These are phyloP conservation scores for Pythium dissimile DNA, from an alignment of 352 stramenopile species.

Conservation along the genomic window DNA sequence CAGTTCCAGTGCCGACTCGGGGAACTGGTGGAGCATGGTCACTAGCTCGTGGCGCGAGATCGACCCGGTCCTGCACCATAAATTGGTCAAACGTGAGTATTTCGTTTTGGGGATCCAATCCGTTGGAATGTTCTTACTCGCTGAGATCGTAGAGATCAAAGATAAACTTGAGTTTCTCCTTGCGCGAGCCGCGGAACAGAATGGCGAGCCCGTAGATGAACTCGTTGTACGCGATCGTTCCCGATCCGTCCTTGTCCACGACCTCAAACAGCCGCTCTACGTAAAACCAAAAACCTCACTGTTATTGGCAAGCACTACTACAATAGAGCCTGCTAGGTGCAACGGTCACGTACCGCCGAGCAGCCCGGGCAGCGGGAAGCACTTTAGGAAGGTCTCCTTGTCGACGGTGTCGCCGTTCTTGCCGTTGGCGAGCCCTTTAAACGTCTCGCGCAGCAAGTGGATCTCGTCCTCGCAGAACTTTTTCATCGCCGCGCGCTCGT, in stretches of 20 bases:
- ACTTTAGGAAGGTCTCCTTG: conserved; percentile 94
- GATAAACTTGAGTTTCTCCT: conserved; percentile 92
- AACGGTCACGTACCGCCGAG: conserved; percentile 78
- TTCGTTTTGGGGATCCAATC: too few species aligned
- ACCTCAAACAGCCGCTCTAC: conserved; percentile 89
- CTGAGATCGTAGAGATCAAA: conserved; percentile 93
- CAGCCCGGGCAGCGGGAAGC: conserved; percentile 88
- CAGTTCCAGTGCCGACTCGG: conserved; percentile 61
- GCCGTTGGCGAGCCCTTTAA: conserved; percentile 63
- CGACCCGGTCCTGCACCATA: conserved; percentile 64
- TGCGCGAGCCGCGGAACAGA: conserved; percentile 75
- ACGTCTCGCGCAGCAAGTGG: conserved; percentile 71
- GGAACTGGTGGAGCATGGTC: conserved; percentile 86
- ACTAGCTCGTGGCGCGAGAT: conserved; percentile 84
- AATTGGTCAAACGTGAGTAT: too few species aligned
- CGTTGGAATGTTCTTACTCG: conserved; percentile 51
- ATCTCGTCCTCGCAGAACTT: conserved; percentile 80
- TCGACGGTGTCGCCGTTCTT: conserved; percentile 76
- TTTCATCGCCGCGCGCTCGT: conserved; percentile 70
- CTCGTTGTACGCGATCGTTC: conserved; percentile 89
- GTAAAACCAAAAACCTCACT: too few species aligned
- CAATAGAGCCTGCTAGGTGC: too few species aligned
- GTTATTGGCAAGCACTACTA: too few species aligned
- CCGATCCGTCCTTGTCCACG: conserved; percentile 89
- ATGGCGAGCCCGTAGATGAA: conserved; percentile 90